Evolutionary conservation across 202 grass and related monocot species (phyloP).

Genomic region (Thinopyrum obtusiflorum): DNA sequence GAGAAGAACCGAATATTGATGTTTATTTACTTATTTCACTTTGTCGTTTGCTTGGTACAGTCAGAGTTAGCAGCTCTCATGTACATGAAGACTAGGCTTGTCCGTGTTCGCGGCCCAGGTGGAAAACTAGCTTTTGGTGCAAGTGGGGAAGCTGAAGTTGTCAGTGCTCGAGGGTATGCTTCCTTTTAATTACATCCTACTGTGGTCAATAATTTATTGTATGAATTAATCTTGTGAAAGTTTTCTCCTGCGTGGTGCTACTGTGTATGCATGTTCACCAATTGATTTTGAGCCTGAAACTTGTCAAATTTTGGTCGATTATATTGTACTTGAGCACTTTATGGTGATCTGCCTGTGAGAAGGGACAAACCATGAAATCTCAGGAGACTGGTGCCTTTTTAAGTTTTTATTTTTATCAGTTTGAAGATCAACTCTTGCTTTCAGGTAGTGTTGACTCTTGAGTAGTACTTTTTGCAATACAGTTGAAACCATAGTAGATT

Average conservation of each 20-base stretch:
- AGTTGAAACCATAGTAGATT: background rate
- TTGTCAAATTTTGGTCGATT: background rate
- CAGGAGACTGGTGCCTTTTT: background rate
- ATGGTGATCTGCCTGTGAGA: background rate
- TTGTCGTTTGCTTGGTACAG: slow-evolving; percentile 43
- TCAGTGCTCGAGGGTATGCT: slow-evolving; percentile 88
- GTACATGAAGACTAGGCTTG: slow-evolving; percentile 95
- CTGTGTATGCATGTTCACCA: background rate
- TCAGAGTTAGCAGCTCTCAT: slow-evolving; percentile 94
- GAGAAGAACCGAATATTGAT: slow-evolving; percentile 25
- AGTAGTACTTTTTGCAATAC: background rate
- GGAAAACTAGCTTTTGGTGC: slow-evolving; percentile 75
- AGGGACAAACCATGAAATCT: background rate
- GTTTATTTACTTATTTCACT: slow-evolving; percentile 18
- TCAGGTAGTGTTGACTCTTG: background rate
- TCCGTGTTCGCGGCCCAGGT: slow-evolving; percentile 83
- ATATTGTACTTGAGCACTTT: background rate
- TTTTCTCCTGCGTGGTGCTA: slow-evolving; percentile 7
- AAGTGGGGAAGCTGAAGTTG: slow-evolving; percentile 95
- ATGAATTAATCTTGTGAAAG: background rate
- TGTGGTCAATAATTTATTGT: slow-evolving; percentile 12
- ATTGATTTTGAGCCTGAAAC: background rate
- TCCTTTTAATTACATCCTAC: slow-evolving; percentile 14
- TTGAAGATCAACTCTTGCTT: background rate
- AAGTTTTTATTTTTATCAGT: background rate